Percentiles rank a stretch among this genome's conserved stretches.
Evolutionary conservation across 805 yeast species (phyloP).

Genomic region (Yarrowia osloensis): DNA sequence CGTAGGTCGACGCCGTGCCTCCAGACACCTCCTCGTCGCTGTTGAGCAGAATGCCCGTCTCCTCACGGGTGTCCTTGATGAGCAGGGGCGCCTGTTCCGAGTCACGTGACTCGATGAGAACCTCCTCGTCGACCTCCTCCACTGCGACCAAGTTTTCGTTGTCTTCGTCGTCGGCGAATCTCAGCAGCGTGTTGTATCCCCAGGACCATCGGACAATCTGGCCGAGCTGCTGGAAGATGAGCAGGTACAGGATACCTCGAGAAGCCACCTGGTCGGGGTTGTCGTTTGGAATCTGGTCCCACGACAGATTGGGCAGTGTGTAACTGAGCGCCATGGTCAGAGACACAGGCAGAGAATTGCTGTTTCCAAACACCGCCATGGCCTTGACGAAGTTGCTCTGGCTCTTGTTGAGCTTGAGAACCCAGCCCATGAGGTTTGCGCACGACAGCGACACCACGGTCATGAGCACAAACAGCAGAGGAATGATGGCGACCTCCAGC

Average conservation of each 20-base stretch:
- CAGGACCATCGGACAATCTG: constrained; percentile 70
- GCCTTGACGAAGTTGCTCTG: constrained; percentile 93
- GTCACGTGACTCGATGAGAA: background rate
- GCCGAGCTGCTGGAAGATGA: constrained; percentile 67
- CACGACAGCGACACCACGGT: constrained; percentile 72
- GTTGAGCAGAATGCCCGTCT: background rate
- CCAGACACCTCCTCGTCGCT: background rate
- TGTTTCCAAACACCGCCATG: constrained; percentile 95
- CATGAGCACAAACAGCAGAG: constrained; percentile 78
- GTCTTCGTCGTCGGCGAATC: background rate
- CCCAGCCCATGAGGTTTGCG: constrained; percentile 56
- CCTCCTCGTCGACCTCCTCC: too few species aligned
- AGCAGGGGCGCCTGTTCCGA: background rate
- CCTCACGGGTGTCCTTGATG: background rate
- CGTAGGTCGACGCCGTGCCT: background rate
- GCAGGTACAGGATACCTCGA: constrained; percentile 59
- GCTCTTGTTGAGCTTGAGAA: constrained; percentile 62
- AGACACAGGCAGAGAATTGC: constrained; percentile 92
- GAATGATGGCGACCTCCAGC: constrained; percentile 78
- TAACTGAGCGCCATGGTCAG: constrained; percentile 69
- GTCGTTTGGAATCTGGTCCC: constrained; percentile 61
- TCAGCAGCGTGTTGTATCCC: constrained; percentile 63
- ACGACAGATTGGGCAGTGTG: constrained; percentile 57
- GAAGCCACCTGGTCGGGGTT: constrained; percentile 59
- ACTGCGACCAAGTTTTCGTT: background rate